Evolutionary conservation across 257 asterid genomes (phyloP), one percentile per base, ranked within the genome.

Genomic region (Solanum microdontum): DNA sequence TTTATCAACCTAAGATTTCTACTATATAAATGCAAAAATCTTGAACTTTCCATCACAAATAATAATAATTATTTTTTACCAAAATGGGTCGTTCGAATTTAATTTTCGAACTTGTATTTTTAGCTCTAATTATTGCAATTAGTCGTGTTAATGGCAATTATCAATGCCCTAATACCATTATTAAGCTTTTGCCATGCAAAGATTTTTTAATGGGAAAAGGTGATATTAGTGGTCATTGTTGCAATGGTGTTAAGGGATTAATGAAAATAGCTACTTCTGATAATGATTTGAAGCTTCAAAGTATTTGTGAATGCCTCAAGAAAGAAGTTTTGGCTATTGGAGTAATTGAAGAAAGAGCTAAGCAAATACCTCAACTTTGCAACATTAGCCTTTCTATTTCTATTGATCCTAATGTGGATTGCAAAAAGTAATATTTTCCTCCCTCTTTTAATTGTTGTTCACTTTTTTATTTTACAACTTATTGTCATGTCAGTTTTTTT

Each of bases 181-280:
- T 87, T 82, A 70, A 51, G 19, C 21, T 87, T 85, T 55, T 87
- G 28, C 84, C 89, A 84, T 32, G 88, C 88, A 86, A 39, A 21
- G 10, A 70, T n/a, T 75, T 72, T 33, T 51, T 84, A 14, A 75
- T 39, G 58, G 89, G 79, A 60, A 45, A 69, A 3, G 62, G 62
- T 66, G 48, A 33, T 14, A 82, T 69, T 28, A 40, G 64, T 82
- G 40, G 28, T 3, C 24, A 43, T 62, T 88, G 89, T 84, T 88
- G 89, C 64, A 24, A 55, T 11, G 87, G 85, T 58, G 85, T 39
- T 28, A 30, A 75, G 17, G 28, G 69, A 12, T 37, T 84, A 14
- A 36, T 66, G 72, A 70, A 73, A 30, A 48, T 80, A 13, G 84
- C 17, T 19, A 82, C 40, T 62, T 39, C 5, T 28, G 37, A 82